Evolutionary conservation across 2,329 filamentous ascomycete genomes (phyloP), one percentile per base, ranked within the genome.

Genomic region (Calonectria montana): DNA sequence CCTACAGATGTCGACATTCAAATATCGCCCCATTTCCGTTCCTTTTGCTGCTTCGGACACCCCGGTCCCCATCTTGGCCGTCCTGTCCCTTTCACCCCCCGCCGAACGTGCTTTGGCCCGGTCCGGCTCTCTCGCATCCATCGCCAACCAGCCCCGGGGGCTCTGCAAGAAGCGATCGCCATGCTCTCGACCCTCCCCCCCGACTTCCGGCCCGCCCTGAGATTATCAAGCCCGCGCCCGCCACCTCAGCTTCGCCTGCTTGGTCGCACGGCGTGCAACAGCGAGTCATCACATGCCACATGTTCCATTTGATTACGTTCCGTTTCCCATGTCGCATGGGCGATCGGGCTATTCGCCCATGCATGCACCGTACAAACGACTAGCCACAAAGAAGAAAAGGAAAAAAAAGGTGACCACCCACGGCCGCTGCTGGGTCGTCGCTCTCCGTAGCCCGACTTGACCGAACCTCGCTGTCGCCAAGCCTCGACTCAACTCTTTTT

Each of bases 1-100:
- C 68, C 69, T 73, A 35, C 65, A 65, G 61, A 79, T 79, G 77
- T 79, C 77, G 75, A 79, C 76, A 79, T 79, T 73, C 57, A 73
- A 76, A 75, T 73, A 75, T 77, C 61, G 69, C 67, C 57, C 57
- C 63, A 74, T 73, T 47, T 43, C 64, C 69, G 65, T 67, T 48
- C 5, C 62, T 72, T 47, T 18, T 50, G 66, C 48, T 48, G 59
- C 53, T 21, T 69, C 66, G 68, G 55, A 64, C 43, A 55, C 67
- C 62, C 74, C 68, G 70, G 61, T 43, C 23, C 31, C 64, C 9
- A 31, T 43, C 57, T 67, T 63, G 27, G 53, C 53, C 37, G 61
- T 63, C 57, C 57, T 66, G 48, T 50, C 13, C 35, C n/a, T n/a
- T 23, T 69, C 45, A 12, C 59, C 29, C 48, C 31, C 41, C 55